A percentile compares a stretch with the other conserved stretches of the same genome.
Evolutionary conservation across 192 early-diverging fungal species (phyloP).

Genomic region (Cetraspora pellucida): DNA sequence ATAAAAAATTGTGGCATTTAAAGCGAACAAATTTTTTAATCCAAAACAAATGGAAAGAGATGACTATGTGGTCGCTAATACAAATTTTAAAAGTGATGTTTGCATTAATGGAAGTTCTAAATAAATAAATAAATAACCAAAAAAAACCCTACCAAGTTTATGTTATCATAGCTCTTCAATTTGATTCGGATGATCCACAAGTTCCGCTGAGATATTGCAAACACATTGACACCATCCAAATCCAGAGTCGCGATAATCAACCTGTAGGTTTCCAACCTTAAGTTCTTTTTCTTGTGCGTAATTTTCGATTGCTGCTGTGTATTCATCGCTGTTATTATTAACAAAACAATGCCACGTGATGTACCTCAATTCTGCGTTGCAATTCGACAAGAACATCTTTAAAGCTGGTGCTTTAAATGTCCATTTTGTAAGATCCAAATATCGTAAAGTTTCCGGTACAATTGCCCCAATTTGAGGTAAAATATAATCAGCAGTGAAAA

Average conservation of each 20-base stretch:
- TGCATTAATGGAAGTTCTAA: too few species aligned
- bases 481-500: not conserved
- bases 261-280: not conserved
- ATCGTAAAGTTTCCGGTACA: not conserved
- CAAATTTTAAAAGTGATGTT: too few species aligned
- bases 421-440: constrained; percentile 21
- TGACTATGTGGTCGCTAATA: too few species aligned
- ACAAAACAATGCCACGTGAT: constrained; percentile 11
- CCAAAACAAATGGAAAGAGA: too few species aligned
- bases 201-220: constrained; percentile 2
- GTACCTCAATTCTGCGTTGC: not conserved
- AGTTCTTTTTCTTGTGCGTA: constrained; percentile 6
- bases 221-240: constrained; percentile 3
- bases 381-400: not conserved
- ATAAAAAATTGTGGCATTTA: too few species aligned
- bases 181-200: not conserved
- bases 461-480: not conserved
- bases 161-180: not conserved
- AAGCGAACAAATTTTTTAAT: too few species aligned
- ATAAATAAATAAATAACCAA: too few species aligned
- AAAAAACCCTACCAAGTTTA: too few species aligned
- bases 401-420: not conserved
- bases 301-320: not conserved
- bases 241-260: not conserved
- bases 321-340: not conserved